Conservation (phyloP, 2,329 filamentous ascomycete genomes). For the Colletotrichum endophyticum region DNA sequence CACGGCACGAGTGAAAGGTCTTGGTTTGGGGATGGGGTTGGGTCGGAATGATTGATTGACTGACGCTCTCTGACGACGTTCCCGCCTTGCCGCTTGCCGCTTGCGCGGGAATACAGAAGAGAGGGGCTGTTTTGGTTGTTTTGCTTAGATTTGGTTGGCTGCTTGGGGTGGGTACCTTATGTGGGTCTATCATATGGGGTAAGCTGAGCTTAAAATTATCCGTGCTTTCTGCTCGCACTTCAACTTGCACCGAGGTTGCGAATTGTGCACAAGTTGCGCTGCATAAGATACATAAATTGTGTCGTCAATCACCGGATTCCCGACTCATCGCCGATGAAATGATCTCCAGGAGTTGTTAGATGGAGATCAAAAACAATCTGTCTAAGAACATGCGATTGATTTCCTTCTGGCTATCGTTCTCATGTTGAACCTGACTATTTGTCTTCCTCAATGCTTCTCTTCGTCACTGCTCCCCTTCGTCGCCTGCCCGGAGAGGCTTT, state of each 20-base stretch:
- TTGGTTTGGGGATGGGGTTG: background rate
- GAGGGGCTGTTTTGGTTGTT: slow-evolving; percentile 15
- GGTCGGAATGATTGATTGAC: slow-evolving; percentile 6
- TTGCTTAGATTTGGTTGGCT: slow-evolving; percentile 7
- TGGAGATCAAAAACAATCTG: background rate
- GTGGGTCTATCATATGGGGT: background rate
- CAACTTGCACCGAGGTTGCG: background rate
- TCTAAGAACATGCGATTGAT: background rate
- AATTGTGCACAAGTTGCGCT: background rate
- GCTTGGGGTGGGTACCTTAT: background rate
- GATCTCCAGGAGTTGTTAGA: background rate
- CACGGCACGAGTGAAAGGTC: background rate
- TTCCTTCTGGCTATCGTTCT: background rate
- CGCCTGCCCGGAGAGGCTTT: background rate
- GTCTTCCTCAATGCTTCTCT: background rate
- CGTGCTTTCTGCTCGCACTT: background rate
- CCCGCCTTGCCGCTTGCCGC: slow-evolving; percentile 18
- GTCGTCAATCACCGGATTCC: background rate
- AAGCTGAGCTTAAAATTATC: slow-evolving; percentile 13
- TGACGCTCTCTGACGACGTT: slow-evolving; percentile 19
- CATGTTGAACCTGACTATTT: background rate
- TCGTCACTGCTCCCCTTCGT: background rate
- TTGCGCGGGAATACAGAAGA: slow-evolving; percentile 12
- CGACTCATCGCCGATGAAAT: background rate
- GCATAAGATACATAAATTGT: background rate